Evolutionary conservation across 164 flowering plant species (phyloP), one percentile per base, ranked within the genome.

Genomic region (Sedum album): DNA sequence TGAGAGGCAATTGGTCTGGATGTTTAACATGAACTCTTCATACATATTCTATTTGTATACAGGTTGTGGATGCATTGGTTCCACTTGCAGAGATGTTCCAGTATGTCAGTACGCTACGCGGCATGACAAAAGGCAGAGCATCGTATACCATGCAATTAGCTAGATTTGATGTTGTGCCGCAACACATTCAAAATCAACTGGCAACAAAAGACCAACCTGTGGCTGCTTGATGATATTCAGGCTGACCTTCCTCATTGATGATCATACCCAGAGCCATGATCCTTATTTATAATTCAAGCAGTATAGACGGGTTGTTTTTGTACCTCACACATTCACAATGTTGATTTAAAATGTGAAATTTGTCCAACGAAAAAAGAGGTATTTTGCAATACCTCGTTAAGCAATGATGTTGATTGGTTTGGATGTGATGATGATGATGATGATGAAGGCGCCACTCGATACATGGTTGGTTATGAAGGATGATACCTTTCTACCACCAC

Each of bases 1-100:
- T 60, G 9, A 25, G 20, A 23, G 20, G n/a, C n/a, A n/a, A n/a
- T n/a, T n/a, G n/a, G n/a, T n/a, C n/a, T n/a, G n/a, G 51, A 46
- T 17, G n/a, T 46, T 46, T 46, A 5, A 46, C 51, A 46, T 46
- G 51, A 15, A 46, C 18, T 15, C 51, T 17, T 4, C 18, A 15
- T 46, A 20, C 20, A 17, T 46, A 15, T 46, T 46, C 51, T 46
- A 2, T 46, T 0, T 60, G 6, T 28, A 60, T 80, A 76, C 88
- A 91, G 97, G 98, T 93, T 44, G 94, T 93, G 10, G 94, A 91
- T 82, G 73, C 93, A 5, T 61, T 90, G 71, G 97, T 94, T 72
- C 99, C 99, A 5, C 74, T 94, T 48, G 96, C 94, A 25, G 99
- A 94, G 79, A 92, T 94, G 97, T 94, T 94, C 72, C 96, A 92